phyloP scores from a whole-genome alignment of 768 basidiomycete species.

The Coprinopsis marcescibilis region DNA sequence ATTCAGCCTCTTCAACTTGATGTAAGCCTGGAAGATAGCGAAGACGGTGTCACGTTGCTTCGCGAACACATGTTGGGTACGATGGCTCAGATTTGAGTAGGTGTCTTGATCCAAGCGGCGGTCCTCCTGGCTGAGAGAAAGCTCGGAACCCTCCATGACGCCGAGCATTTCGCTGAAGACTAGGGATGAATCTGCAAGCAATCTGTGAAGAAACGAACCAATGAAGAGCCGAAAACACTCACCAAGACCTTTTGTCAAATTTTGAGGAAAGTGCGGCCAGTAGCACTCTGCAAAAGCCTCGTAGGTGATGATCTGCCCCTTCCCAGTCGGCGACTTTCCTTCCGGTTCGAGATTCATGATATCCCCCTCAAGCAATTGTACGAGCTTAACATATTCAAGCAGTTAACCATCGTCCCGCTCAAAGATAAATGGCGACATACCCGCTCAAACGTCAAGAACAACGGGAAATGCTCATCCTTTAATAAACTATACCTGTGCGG shows the following conservation, averaged over 20 bases:
- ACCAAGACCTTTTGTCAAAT: conserved; percentile 51
- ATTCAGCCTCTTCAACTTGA: conserved; percentile 35
- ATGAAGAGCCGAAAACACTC: conserved; percentile 7
- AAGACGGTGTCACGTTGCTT: conserved; percentile 45
- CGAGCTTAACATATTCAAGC: conserved; percentile 33
- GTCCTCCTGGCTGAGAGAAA: conserved; percentile 28
- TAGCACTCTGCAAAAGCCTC: conserved; percentile 43
- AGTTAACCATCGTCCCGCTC: background rate
- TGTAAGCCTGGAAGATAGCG: conserved; percentile 47
- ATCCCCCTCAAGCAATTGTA: conserved; percentile 44
- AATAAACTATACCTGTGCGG: conserved; percentile 8
- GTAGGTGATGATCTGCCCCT: conserved; percentile 37
- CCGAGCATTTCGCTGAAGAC: conserved; percentile 67
- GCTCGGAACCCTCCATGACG: conserved; percentile 66
- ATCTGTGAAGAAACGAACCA: background rate
- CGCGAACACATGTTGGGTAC: conserved; percentile 52
- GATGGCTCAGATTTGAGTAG: conserved; percentile 45
- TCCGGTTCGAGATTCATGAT: conserved; percentile 18
- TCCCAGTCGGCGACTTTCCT: background rate
- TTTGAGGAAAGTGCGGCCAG: conserved; percentile 56
- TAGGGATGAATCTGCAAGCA: conserved; percentile 46
- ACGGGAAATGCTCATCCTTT: conserved; percentile 54
- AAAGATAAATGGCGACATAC: conserved; percentile 26
- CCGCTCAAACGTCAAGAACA: conserved; percentile 63
- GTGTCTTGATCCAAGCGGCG: conserved; percentile 36